phyloP scores from a whole-genome alignment of 1,139 yeast genomes.

The Geotrichum histeridarum region DNA sequence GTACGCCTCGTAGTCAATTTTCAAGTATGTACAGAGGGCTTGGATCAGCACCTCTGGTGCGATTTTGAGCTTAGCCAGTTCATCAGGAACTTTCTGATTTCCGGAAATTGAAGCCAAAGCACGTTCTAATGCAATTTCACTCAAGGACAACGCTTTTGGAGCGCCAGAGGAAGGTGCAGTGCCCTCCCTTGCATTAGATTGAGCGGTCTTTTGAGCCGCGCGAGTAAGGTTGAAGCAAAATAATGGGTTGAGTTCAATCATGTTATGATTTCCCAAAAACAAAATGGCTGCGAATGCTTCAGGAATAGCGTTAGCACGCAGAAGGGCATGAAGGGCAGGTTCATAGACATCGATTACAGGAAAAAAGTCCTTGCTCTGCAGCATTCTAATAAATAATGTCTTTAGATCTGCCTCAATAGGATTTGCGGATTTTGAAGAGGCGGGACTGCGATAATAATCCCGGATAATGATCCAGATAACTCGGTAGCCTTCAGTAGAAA shows the following conservation, averaged over 20 bases:
- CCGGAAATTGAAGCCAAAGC: not conserved
- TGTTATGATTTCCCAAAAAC: slow-evolving; percentile 25
- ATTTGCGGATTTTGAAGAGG: not conserved
- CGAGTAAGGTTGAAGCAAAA: slow-evolving; percentile 2
- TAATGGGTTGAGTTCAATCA: slow-evolving; percentile 2
- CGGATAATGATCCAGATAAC: slow-evolving; percentile 29
- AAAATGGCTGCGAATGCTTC: slow-evolving; percentile 27
- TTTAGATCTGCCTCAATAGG: not conserved
- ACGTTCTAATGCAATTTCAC: not conserved
- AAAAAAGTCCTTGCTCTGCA: slow-evolving; percentile 21
- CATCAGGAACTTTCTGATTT: not conserved
- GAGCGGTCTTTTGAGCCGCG: slow-evolving; percentile 1
- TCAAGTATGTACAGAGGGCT: slow-evolving; percentile 5
- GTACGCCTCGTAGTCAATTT: not conserved
- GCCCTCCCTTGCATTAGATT: not conserved
- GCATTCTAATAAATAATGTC: slow-evolving; percentile 12
- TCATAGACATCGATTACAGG: slow-evolving; percentile 27
- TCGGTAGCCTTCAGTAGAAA: slow-evolving; percentile 24
- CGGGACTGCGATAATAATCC: slow-evolving; percentile 23
- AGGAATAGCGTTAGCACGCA: slow-evolving; percentile 24
- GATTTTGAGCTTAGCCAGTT: slow-evolving; percentile 1
- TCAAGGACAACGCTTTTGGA: not conserved
- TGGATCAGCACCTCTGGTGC: slow-evolving; percentile 5
- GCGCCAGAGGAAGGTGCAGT: not conserved
- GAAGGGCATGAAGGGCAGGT: slow-evolving; percentile 26